Base-by-base conservation (phyloP, 768 basidiomycete species). In the Mycena leptocephala region DNA sequence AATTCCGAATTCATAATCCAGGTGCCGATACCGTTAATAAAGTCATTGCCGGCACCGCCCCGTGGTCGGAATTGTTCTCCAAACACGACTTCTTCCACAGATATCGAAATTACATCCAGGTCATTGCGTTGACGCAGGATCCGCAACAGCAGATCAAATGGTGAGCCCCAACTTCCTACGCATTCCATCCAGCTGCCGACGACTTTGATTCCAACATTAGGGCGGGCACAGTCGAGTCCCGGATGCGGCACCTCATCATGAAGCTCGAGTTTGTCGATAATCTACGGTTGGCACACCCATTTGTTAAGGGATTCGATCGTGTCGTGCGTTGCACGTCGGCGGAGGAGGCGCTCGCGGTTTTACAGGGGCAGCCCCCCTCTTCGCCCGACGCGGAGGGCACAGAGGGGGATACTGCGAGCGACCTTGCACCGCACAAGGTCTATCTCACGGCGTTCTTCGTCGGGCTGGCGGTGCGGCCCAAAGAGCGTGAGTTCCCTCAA, bases 61-160 rank as follows among this genome's bases (percentile, higher is more conserved):
- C 88, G 76, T 99, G 98, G 98, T 93, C 93, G 65, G 97, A 98
- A 82, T 88, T 99, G 10, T 99, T 99, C 81, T 84, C 92, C 41
- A 96, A 96, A 82, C 97, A 98, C 82, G 97, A 99, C 83, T 99
- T 99, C 84, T 99, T 99, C 89, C 93, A 95, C 83, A 95, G 94
- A 86, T 99, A 99, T 84, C 93, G 94, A 74, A 97, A 97, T 86
- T 99, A 99, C 83, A 90, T 99, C 28, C 97, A 97, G 90, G 93
- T 99, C 26, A 94, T 97, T 64, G 97, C 97, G 7, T 96, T 96
- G 3, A 95, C 97, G 24, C 95, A 92, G 0, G 92, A 92, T 63
- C 81, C 91, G 8, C 96, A 97, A 14, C 85, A 93, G 16, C 97
- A 98, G 83, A 91, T 96, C 74, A 98, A 98, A 87, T 99, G 98